phyloP scores from a whole-genome alignment of 1,139 yeast genomes.

The Lizanozyma gosingica region DNA sequence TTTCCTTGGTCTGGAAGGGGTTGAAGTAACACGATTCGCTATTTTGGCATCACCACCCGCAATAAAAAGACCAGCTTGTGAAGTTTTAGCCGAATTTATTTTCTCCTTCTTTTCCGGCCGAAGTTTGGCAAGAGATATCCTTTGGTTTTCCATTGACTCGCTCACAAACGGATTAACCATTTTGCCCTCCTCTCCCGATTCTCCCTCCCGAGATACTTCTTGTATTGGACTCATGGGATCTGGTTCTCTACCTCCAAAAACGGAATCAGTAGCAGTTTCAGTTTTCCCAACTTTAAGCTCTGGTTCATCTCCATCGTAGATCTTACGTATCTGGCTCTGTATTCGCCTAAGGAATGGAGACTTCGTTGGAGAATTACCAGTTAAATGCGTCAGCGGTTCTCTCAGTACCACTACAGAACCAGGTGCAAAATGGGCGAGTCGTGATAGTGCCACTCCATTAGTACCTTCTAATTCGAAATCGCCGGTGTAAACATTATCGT shows the following conservation, averaged over 20 bases:
- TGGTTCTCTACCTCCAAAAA: too few relatives aligned
- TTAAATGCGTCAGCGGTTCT: background rate
- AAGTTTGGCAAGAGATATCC: background rate
- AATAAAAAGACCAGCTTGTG: background rate
- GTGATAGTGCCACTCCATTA: background rate
- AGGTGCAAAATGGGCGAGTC: background rate
- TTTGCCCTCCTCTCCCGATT: background rate
- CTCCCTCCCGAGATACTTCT: background rate
- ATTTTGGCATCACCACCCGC: background rate
- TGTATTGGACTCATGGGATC: background rate
- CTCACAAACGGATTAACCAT: background rate
- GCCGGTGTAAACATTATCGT: background rate
- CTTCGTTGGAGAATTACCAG: background rate
- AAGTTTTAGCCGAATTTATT: background rate
- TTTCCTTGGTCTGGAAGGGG: background rate
- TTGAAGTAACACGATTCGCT: background rate
- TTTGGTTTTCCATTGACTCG: background rate
- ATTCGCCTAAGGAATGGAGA: background rate
- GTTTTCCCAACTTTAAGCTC: background rate
- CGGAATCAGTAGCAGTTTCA: background rate
- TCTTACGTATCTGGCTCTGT: background rate
- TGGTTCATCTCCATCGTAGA: background rate
- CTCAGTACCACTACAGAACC: background rate
- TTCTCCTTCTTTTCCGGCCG: background rate
- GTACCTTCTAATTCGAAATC: background rate